A percentile compares a stretch with the other conserved stretches of the same genome.
phyloP scores from a whole-genome alignment of 169 alveolate species.

The Plasmodium cynomolgi region DNA sequence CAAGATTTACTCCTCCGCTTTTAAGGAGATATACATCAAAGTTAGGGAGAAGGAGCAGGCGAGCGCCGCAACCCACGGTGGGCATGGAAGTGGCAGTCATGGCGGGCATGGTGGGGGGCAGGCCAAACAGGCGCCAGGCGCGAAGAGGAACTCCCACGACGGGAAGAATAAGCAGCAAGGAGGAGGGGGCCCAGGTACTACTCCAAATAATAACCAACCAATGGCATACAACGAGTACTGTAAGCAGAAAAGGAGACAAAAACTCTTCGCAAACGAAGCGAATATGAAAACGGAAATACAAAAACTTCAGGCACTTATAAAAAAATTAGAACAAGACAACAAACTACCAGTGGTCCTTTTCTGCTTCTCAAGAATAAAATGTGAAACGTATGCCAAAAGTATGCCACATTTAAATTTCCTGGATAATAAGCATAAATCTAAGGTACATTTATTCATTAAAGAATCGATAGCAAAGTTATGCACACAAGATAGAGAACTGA shows the following conservation, averaged over 20 bases:
- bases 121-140: constrained; percentile 36
- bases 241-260: constrained; percentile 52
- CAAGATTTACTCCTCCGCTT: constrained; percentile 74
- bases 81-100: neutral
- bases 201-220: neutral
- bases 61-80: constrained; percentile 69
- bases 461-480: constrained; percentile 86
- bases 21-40: constrained; percentile 75
- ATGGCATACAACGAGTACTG: constrained; percentile 54
- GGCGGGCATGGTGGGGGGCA: neutral
- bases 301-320: constrained; percentile 85
- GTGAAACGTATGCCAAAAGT: constrained; percentile 91
- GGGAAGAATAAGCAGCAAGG: constrained; percentile 1
- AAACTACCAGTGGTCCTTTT: constrained; percentile 96
- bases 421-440: constrained; percentile 87
- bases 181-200: neutral
- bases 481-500: constrained; percentile 91
- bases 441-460: constrained; percentile 89
- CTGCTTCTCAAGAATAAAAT: constrained; percentile 94
- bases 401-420: constrained; percentile 88
- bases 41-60: constrained; percentile 76
- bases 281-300: constrained; percentile 87
- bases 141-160: neutral
- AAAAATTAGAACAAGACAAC: constrained; percentile 85
- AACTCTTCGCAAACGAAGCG: constrained; percentile 59